Base-by-base conservation (phyloP, 345 rosid genomes). In the Lepidium africanum region DNA sequence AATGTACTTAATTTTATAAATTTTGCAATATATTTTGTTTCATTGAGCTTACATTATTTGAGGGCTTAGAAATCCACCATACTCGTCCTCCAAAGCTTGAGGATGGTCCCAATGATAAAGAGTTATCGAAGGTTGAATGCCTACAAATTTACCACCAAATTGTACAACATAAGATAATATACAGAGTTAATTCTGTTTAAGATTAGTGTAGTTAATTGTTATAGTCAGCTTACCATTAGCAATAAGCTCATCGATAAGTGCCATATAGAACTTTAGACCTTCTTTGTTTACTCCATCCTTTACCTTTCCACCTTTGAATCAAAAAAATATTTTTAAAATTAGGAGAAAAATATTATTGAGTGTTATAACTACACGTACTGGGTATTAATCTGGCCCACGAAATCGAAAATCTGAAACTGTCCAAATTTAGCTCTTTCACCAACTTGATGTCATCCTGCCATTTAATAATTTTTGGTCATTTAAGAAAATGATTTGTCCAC, bases 81-180 rank as follows among this genome's bases (percentile, higher is more conserved):
- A 81, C 7, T 79, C 81, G 27, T 78, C 84, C 47, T 79, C 81
- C 6, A 84, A 30, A 32, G 78, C 53, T 62, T 74, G 84, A 45
- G 84, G 88, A 43, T 71, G 73, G 54, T 84, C 85, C 84, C 82
- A 84, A 12, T 84, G 86, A 13, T 77, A 84, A 14, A 81, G 57
- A 33, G 85, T 83, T 13, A 75, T 60, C 12, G 77, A 66, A 49
- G 85, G 88, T 9, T 76, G 48, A n/a, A 81, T 74, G 4, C 71
- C 82, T 81, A 53, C 32, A 46, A 21, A 19, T 39, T 39, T 17
- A 3, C 23, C 23, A 15, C n/a, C 25, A 59, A 57, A 19, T 10
- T 14, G 17, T 54, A 65, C 46, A 16, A 40, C 52, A 41, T 53
- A 23, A 66, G 40, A 66, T 41, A 3, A 46, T 65, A 0, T n/a